Evolutionary conservation across 176 grass and related monocot genomes (phyloP), one percentile per base, ranked within the genome.

Genomic region (Saccharum spontaneum): DNA sequence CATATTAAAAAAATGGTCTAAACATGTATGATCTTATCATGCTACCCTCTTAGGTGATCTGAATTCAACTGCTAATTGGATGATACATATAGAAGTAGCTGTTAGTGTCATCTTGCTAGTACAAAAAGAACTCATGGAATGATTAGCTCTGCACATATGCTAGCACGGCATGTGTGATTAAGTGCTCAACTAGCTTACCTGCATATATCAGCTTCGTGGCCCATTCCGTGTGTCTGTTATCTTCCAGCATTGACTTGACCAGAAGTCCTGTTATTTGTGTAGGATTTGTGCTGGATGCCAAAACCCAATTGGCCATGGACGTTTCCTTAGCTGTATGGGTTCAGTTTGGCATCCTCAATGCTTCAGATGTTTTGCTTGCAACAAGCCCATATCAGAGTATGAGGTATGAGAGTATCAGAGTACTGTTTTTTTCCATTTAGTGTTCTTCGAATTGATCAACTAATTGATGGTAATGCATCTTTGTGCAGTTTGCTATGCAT

Each of bases 311-410:
- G 90, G 86, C 15, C 84, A 83, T 71, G 97, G 91, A 16, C 91
- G 81, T 24, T 99, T 94, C 80, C 88, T 94, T 55, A 99, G 86
- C 65, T 93, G 86, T 85, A 92, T 92, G 89, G 93, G 79, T 89
- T 71, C 90, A 81, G 87, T 92, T 84, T 96, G 97, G 97, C 97
- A 99, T 52, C 97, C 91, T 73, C 86, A 96, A 72, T 99, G 97
- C 84, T 96, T 99, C 67, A 77, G 86, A 23, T 99, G 97, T 83
- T 89, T 90, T 90, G 91, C 73, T 71, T 99, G 97, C 80, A 83
- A 99, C 68, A 89, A 90, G 79, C 91, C 89, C 76, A 99, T 99
- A 85, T 92, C 93, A 43, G 97, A 99, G 66, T 78, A 76, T 76
- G 97, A 96, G 97, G 97, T 99, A 90, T 71, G 81, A 17, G 59